These are phyloP conservation scores for Aureoboletus auriporus DNA, from an alignment of 768 basidiomycete genomes.

Conservation along the genomic window DNA sequence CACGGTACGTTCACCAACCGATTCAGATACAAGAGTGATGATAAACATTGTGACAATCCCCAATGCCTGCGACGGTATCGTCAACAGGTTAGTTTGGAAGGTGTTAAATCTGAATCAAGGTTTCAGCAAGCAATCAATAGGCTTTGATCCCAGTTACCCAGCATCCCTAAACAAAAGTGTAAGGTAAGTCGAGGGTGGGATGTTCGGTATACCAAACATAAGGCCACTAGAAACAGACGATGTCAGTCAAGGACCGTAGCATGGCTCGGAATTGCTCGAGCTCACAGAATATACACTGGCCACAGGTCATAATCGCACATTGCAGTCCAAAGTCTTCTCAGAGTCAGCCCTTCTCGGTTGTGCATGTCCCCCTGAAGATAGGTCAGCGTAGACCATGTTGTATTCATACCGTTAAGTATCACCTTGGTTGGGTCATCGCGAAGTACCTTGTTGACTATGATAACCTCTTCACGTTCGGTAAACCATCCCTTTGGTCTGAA, in stretches of 20 bases:
- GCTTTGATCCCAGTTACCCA: slow-evolving; percentile 31
- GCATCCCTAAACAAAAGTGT: slow-evolving; percentile 52
- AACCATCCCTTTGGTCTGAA: slow-evolving; percentile 63
- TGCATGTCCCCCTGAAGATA: slow-evolving; percentile 49
- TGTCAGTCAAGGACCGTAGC: not conserved
- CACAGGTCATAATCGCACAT: slow-evolving; percentile 62
- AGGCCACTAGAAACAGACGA: slow-evolving; percentile 35
- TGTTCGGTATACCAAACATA: slow-evolving; percentile 47
- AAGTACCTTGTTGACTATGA: slow-evolving; percentile 55
- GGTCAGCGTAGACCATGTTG: not conserved
- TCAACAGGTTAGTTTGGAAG: slow-evolving; percentile 55
- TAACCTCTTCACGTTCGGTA: slow-evolving; percentile 57
- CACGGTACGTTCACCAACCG: slow-evolving; percentile 49
- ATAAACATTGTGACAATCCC: slow-evolving; percentile 51
- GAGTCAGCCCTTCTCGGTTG: slow-evolving; percentile 57
- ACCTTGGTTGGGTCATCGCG: slow-evolving; percentile 62
- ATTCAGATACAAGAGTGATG: slow-evolving; percentile 49
- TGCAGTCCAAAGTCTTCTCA: slow-evolving; percentile 48
- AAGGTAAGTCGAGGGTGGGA: slow-evolving; percentile 51
- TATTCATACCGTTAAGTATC: not conserved
- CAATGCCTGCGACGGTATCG: slow-evolving; percentile 50
- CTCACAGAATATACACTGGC: slow-evolving; percentile 56
- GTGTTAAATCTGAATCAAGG: slow-evolving; percentile 45
- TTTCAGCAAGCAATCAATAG: not conserved
- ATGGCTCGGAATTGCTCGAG: not conserved